phyloP scores from a whole-genome alignment of 192 early-diverging fungal species.

The Obelidium mucronatum region DNA sequence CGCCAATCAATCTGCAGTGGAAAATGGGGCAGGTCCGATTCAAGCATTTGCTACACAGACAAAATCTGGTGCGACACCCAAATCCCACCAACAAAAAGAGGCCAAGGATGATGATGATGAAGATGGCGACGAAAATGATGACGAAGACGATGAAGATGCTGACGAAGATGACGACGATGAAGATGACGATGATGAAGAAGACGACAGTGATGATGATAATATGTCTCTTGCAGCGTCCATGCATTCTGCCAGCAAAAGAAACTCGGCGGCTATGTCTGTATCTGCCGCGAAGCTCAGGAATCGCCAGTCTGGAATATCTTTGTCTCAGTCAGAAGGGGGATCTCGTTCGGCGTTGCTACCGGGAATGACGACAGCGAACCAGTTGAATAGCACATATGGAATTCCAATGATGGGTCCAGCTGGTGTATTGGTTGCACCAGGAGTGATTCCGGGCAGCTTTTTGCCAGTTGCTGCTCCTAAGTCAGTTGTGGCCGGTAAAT shows the following conservation, averaged over 20 bases:
- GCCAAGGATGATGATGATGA: conserved; percentile 3
- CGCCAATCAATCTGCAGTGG: conserved; percentile 28
- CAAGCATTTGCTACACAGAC: not conserved
- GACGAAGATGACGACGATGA: conserved; percentile 29
- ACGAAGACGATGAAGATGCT: conserved; percentile 7
- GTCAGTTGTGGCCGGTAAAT: conserved; percentile 4
- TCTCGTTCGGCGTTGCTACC: not conserved
- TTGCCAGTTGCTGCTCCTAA: conserved; percentile 1
- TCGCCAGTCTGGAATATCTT: not conserved
- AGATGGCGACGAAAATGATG: conserved; percentile 14
- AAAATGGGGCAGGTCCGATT: not conserved
- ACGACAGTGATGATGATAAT: conserved; percentile 16
- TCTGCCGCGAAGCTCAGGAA: not conserved
- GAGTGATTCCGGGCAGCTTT: not conserved
- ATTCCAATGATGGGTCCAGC: not conserved
- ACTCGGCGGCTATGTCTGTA: conserved; percentile 3
- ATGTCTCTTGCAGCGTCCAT: conserved; percentile 25
- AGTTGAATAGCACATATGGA: conserved; percentile 20
- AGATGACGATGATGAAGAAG: conserved; percentile 12
- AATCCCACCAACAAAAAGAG: conserved; percentile 11
- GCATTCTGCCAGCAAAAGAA: conserved; percentile 17
- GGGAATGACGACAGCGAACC: not conserved
- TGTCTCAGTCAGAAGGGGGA: not conserved
- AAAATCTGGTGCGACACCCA: not conserved
- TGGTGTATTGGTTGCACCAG: not conserved